A percentile compares a stretch with the other conserved stretches of the same genome.
Conservation (phyloP, 345 rosid genomes). For the Eucalyptus sp. region DNA sequence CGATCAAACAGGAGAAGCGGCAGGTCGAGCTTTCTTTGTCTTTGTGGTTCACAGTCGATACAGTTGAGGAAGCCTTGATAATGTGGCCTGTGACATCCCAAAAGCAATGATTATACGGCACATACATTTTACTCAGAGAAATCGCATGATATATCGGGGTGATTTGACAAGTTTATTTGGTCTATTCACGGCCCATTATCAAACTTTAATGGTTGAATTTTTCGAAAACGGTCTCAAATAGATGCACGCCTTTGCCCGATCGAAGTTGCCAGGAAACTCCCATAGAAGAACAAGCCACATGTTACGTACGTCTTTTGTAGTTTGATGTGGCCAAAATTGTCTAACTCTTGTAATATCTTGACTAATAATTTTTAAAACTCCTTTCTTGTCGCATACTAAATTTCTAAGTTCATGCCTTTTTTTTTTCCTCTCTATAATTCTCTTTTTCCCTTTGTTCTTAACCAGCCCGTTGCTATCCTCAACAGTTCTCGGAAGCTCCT, state of each 20-base stretch:
- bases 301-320: not conserved
- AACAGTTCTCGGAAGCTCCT: not conserved
- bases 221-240: not conserved
- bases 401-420: not conserved
- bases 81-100: slow-evolving; percentile 6
- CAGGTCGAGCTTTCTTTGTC: slow-evolving; percentile 15
- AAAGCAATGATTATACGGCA: not conserved
- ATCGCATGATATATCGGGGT: not conserved
- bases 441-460: not conserved
- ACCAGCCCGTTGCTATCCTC: not conserved
- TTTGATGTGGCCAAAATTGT: not conserved
- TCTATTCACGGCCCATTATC: not conserved
- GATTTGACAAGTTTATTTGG: not conserved
- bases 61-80: slow-evolving; percentile 28
- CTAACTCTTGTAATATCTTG: not conserved
- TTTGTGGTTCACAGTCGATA: slow-evolving; percentile 26
- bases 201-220: not conserved
- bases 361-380: not conserved
- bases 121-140: not conserved
- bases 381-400: not conserved
- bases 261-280: not conserved
- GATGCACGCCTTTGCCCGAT: not conserved
- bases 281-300: not conserved
- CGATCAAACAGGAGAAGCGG: slow-evolving; percentile 1
- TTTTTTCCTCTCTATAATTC: not conserved